Base-by-base conservation (phyloP, 495 filamentous ascomycete species). In the Daldinia vernicosa region DNA sequence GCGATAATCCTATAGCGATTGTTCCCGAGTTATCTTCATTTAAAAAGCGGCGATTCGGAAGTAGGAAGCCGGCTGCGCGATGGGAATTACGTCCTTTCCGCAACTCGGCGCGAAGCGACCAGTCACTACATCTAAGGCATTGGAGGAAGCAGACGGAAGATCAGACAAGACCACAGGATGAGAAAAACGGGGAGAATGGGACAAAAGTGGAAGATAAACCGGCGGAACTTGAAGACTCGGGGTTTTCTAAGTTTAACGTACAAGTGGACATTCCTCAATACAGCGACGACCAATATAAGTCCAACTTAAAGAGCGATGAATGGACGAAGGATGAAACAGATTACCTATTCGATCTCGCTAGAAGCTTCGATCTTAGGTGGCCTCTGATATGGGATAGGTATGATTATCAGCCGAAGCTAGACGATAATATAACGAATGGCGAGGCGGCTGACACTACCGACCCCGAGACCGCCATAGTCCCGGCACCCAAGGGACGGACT, bases 281-380 rank as follows among this genome's bases (percentile, higher is more conserved):
- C 76, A 91, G 87, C 43, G 91, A 95, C 50, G 93, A 92, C 50
- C 90, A 96, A 75, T 99, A 99, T 78, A 89, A 90, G 55, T 80
- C 85, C 57, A 87, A 92, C 71, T 77, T 99, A 45, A 86, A 87
- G 70, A 90, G 83, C 72, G 81, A 86, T 30, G 88, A 94, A 62
- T 99, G 95, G 95, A 88, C 91, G 19, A 91, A 90, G 67, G 91
- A 94, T 57, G 95, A 99, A 78, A 98, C 95, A 5, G 93, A 97
- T 74, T 97, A 97, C 74, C 80, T 99, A 64, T 83, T 98, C 75
- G 80, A 88, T 27, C 73, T 95, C 27, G 91, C 85, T 11, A 83
- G 85, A 51, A 89, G 95, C 12, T 97, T 88, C 72, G 93, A 95
- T 70, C 82, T 97, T 50, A 89, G 94, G 61, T 99, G 95, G 91